phyloP scores from a whole-genome alignment of 495 filamentous ascomycete species.

The Penicillium egyptiacum region DNA sequence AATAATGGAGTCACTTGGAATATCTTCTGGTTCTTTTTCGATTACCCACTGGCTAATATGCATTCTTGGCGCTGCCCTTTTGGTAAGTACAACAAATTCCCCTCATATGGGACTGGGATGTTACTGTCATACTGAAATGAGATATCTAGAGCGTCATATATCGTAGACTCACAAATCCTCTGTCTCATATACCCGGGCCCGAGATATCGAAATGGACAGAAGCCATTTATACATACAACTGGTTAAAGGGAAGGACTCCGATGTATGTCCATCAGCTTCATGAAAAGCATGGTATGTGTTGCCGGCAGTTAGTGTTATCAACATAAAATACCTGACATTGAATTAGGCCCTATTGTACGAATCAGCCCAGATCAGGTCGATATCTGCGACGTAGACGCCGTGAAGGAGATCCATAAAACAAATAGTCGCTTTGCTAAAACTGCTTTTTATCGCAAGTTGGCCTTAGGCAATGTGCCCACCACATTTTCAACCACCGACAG shows the following conservation, averaged over 20 bases:
- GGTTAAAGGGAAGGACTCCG: conserved; percentile 30
- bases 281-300: conserved; percentile 39
- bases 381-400: conserved; percentile 36
- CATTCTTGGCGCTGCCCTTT: background rate
- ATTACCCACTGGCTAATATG: conserved; percentile 1
- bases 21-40: background rate
- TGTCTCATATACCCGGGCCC: conserved; percentile 26
- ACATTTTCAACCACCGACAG: conserved; percentile 37
- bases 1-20: background rate
- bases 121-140: background rate
- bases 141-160: conserved; percentile 12
- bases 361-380: conserved; percentile 38
- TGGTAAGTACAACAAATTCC: background rate
- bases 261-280: conserved; percentile 46
- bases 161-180: conserved; percentile 17
- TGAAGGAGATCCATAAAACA: conserved; percentile 41
- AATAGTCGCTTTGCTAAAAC: conserved; percentile 33
- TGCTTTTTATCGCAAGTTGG: conserved; percentile 22
- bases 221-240: conserved; percentile 31
- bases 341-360: conserved; percentile 45
- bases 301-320: background rate
- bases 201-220: conserved; percentile 39
- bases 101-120: background rate
- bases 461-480: conserved; percentile 14
- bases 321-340: conserved; percentile 4